Conservation (phyloP, 306 rosid genomes). For the Quercus agrifolia region DNA sequence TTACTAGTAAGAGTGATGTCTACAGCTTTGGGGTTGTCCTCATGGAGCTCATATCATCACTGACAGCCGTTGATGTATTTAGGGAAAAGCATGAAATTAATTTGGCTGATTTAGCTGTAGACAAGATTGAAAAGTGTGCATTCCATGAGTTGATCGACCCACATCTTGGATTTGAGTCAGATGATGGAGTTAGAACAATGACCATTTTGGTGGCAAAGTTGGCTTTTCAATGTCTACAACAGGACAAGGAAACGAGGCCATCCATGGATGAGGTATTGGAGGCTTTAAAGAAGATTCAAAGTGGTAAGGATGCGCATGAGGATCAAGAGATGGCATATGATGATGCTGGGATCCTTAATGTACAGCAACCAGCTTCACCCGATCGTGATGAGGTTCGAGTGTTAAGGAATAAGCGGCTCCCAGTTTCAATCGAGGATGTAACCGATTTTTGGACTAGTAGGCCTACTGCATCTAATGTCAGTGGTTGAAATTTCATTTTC, state of each 20-base stretch:
- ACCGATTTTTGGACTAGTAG: constrained; percentile 38
- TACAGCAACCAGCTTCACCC: constrained; percentile 35
- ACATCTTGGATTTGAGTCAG: constrained; percentile 51
- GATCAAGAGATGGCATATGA: constrained; percentile 11
- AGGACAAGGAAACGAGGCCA: constrained; percentile 66
- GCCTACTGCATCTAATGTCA: constrained; percentile 31
- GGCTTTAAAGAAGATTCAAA: constrained; percentile 38
- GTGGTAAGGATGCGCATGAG: constrained; percentile 20
- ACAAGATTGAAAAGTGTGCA: background rate
- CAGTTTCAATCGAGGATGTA: constrained; percentile 36
- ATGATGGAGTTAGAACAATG: constrained; percentile 41
- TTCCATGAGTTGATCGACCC: constrained; percentile 51
- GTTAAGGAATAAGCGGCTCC: constrained; percentile 21
- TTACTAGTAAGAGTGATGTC: too few species aligned
- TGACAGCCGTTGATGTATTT: too few species aligned
- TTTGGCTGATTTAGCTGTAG: too few species aligned
- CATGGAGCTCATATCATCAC: too few species aligned
- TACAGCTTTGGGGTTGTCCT: too few species aligned
- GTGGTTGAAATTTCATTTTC: constrained; percentile 15
- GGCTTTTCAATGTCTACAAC: constrained; percentile 67
- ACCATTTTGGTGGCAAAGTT: constrained; percentile 51
- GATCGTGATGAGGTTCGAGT: constrained; percentile 34
- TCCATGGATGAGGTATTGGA: constrained; percentile 58
- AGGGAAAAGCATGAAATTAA: too few species aligned
- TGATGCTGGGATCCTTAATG: constrained; percentile 4